phyloP scores from a whole-genome alignment of 1,284 basidiomycete genomes.

The Peniophora sp. region DNA sequence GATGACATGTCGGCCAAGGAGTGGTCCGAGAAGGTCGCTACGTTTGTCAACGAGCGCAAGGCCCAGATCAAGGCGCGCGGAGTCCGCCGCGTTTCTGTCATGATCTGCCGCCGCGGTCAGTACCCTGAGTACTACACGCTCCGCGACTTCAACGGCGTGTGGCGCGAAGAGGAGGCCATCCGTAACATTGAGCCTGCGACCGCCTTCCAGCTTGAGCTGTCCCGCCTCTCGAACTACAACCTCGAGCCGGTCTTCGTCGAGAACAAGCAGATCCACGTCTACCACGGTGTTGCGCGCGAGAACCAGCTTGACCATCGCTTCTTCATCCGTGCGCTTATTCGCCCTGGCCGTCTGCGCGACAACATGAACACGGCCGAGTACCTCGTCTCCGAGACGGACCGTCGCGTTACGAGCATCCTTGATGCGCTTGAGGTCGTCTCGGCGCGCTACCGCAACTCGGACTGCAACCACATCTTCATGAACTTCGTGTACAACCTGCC shows the following conservation, averaged over 20 bases:
- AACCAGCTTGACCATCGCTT: slow-evolving; percentile 96
- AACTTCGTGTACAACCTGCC: slow-evolving; percentile 97
- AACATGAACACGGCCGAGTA: slow-evolving; percentile 93
- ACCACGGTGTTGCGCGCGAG: slow-evolving; percentile 91
- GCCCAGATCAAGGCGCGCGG: slow-evolving; percentile 65
- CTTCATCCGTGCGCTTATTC: slow-evolving; percentile 95
- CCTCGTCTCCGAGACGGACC: slow-evolving; percentile 96
- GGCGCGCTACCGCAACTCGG: slow-evolving; percentile 80
- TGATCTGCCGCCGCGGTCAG: slow-evolving; percentile 86
- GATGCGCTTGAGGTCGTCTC: slow-evolving; percentile 93
- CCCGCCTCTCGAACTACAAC: slow-evolving; percentile 95
- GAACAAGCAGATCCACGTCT: slow-evolving; percentile 94
- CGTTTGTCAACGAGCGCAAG: slow-evolving; percentile 70
- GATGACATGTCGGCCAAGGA: slow-evolving; percentile 74
- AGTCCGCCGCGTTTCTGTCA: slow-evolving; percentile 86
- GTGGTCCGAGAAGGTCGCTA: slow-evolving; percentile 71
- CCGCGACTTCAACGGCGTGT: slow-evolving; percentile 67
- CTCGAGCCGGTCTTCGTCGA: slow-evolving; percentile 91
- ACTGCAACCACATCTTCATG: slow-evolving; percentile 96
- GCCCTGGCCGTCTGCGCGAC: slow-evolving; percentile 89
- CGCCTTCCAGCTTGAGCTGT: slow-evolving; percentile 97
- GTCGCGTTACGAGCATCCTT: slow-evolving; percentile 89
- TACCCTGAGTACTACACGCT: slow-evolving; percentile 97
- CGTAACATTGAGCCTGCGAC: slow-evolving; percentile 98
- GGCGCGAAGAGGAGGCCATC: slow-evolving; percentile 95